Evolutionary conservation across 106 monocot species (phyloP), one percentile per base, ranked within the genome.

Genomic region (Cymbidium sinense): DNA sequence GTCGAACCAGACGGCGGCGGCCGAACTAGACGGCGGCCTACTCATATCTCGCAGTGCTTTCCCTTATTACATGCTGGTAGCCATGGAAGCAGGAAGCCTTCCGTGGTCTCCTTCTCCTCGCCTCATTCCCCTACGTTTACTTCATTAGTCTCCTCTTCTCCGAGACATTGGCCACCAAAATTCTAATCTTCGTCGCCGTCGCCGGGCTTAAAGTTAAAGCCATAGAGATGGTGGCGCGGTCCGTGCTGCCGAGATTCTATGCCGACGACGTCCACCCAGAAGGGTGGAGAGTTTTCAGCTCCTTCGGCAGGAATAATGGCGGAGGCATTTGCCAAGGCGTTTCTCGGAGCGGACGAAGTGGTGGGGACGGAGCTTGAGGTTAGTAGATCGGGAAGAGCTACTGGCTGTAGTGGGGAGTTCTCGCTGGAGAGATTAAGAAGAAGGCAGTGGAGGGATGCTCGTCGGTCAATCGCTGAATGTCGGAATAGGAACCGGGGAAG

Each of bases 191-290:
- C 43, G 27, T 82, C 6, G 52, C 93, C 15, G 67, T 84, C 67
- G 82, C 87, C 36, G 87, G 89, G 23, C 75, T 93, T 7, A 73
- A 37, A 61, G 67, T 76, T 33, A 37, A 64, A 4, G 86, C 89
- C 64, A 70, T 93, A 21, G 86, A 90, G 84, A 77, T 67, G 30
- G 93, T 90, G 50, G 81, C 87, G 12, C 69, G 88, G 12, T 87
- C 93, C 0, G 93, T 90, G 21, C 64, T 93, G 77, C 93, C 93
- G 19, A 88, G 83, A 78, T 93, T 90, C 81, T 90, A 86, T 54
- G 74, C 84, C 13, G 86, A 88, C 20, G 93, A 88, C 44, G 73
- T 90, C 27, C 80, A 89, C 78, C 76, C 80, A 21, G 83, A 72
- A 62, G 85, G 84, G 3, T 93, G 93, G 93, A 50, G 82, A 28